Conservation (phyloP, 345 rosid genomes). For the Salix purpurea region DNA sequence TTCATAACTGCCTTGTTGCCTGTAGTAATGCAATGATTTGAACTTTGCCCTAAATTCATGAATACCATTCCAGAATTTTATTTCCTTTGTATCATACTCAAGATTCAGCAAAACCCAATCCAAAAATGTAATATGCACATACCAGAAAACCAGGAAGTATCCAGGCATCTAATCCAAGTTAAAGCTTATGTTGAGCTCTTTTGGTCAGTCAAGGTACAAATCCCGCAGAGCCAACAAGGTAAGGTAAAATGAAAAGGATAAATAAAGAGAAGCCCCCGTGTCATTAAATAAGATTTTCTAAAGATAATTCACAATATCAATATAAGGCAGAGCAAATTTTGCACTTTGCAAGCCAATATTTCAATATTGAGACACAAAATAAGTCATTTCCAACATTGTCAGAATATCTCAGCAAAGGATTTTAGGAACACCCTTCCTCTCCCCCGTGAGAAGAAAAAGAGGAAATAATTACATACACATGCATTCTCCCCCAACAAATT, state of each 20-base stretch:
- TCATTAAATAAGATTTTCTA: neutral
- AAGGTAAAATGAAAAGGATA: neutral
- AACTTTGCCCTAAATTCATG: neutral
- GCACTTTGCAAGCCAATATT: neutral
- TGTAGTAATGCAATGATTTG: neutral
- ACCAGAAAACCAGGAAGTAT: no score
- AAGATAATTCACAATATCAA: neutral
- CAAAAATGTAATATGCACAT: neutral
- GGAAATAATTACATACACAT: neutral
- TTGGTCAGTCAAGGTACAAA: neutral
- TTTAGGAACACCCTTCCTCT: neutral
- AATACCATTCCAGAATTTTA: neutral
- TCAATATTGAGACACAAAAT: neutral
- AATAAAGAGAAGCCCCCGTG: neutral
- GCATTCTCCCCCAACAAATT: neutral
- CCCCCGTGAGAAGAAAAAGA: neutral
- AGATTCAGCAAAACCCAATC: neutral
- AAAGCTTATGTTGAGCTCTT: neutral
- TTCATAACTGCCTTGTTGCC: neutral
- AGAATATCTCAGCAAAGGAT: neutral
- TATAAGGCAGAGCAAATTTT: neutral
- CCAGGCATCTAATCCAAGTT: no score
- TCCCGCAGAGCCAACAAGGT: neutral
- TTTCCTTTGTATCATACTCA: neutral
- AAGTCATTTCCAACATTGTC: neutral